phyloP scores from a whole-genome alignment of 1,284 basidiomycete species.

The Apiotrichum gracile region DNA sequence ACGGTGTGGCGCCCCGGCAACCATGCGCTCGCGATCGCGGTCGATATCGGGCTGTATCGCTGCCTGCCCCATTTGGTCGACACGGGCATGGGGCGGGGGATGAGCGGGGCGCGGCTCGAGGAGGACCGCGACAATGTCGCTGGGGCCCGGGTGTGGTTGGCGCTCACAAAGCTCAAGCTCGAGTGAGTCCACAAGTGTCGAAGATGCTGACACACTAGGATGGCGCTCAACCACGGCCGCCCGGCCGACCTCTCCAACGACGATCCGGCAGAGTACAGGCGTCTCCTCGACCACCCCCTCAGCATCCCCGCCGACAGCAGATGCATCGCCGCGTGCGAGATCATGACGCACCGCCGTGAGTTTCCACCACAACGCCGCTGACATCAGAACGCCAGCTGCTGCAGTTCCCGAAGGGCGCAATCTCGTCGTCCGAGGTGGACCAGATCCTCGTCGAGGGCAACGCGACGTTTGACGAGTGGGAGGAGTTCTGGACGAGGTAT shows the following conservation, averaged over 20 bases:
- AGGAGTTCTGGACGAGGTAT: background rate
- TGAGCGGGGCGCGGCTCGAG: constrained; percentile 38
- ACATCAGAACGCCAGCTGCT: background rate
- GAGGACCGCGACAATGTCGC: constrained; percentile 67
- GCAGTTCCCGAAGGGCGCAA: background rate
- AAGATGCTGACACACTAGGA: background rate
- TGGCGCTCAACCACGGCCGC: constrained; percentile 51
- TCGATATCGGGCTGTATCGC: constrained; percentile 55
- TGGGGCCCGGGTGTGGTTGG: constrained; percentile 67
- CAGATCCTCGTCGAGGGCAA: constrained; percentile 14
- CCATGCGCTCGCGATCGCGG: constrained; percentile 81
- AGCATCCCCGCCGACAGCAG: constrained; percentile 80
- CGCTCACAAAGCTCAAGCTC: constrained; percentile 34
- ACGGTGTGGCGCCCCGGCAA: constrained; percentile 30
- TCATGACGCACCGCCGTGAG: constrained; percentile 2
- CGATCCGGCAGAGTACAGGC: constrained; percentile 67
- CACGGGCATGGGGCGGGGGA: constrained; percentile 55
- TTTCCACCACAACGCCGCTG: background rate
- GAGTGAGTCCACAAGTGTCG: background rate
- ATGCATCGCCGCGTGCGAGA: constrained; percentile 70
- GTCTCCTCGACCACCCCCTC: constrained; percentile 68
- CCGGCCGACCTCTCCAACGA: constrained; percentile 78
- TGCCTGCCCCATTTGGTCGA: constrained; percentile 54
- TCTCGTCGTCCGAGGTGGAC: background rate
- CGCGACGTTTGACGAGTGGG: constrained; percentile 12